Conservation (phyloP, 768 basidiomycete genomes). For the Tubosaeta sp. region DNA sequence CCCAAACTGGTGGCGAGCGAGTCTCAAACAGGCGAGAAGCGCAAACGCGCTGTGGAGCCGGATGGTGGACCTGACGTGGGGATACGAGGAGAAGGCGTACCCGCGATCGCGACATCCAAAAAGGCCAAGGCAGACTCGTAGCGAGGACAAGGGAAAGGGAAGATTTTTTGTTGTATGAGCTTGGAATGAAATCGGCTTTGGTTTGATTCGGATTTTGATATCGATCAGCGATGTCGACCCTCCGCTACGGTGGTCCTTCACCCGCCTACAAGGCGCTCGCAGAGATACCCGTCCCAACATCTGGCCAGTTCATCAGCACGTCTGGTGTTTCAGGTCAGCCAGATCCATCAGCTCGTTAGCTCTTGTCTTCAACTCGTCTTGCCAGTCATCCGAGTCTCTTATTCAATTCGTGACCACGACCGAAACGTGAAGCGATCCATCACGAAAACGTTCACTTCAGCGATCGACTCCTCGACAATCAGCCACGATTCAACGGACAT, state of each 20-base stretch:
- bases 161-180: not conserved
- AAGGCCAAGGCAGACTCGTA: conserved; percentile 39
- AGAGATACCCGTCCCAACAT: conserved; percentile 37
- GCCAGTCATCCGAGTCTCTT: conserved; percentile 42
- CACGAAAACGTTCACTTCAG: conserved; percentile 35
- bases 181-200: not conserved
- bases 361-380: too few relatives aligned
- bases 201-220: not conserved
- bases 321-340: conserved; percentile 15
- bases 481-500: conserved; percentile 31
- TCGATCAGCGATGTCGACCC: conserved; percentile 13
- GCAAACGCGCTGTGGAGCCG: conserved; percentile 73
- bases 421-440: conserved; percentile 46
- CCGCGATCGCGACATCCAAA: conserved; percentile 38
- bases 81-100: conserved; percentile 57
- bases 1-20: conserved; percentile 29
- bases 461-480: conserved; percentile 8
- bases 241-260: conserved; percentile 18
- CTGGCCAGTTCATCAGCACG: conserved; percentile 31
- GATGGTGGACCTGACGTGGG: conserved; percentile 73
- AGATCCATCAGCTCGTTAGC: not conserved
- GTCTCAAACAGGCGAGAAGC: conserved; percentile 62
- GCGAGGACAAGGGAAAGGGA: not conserved
- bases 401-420: conserved; percentile 47
- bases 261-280: conserved; percentile 35